Conservation (phyloP, 1,139 yeast species). For the Geotrichum candidum region DNA sequence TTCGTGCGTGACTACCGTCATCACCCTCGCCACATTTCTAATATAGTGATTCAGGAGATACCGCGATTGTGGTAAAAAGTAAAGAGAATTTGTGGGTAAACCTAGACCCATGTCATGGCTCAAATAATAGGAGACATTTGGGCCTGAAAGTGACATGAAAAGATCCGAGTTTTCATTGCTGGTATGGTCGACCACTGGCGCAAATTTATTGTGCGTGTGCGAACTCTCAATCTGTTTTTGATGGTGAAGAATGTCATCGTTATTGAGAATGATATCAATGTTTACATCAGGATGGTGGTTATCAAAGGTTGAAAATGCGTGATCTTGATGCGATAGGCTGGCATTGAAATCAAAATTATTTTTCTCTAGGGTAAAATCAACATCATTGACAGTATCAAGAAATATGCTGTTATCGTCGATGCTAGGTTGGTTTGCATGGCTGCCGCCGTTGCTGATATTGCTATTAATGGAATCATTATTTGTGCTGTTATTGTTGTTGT, state of each 20-base stretch:
- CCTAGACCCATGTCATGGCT: conserved; percentile 15
- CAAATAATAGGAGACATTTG: conserved; percentile 8
- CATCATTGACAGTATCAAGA: background rate
- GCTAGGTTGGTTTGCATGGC: conserved; percentile 33
- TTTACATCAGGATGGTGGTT: conserved; percentile 4
- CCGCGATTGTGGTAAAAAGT: conserved; percentile 41
- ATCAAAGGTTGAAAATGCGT: background rate
- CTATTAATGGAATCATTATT: conserved; percentile 3
- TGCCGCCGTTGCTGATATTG: conserved; percentile 36
- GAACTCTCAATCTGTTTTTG: background rate
- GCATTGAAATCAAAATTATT: background rate
- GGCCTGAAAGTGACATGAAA: conserved; percentile 8
- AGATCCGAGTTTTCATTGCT: conserved; percentile 12
- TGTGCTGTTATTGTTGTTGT: conserved; percentile 12
- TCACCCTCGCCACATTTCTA: conserved; percentile 75
- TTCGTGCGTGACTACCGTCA: conserved; percentile 79
- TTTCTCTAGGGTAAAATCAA: background rate
- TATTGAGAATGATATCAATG: conserved; percentile 50
- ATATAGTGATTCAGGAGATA: conserved; percentile 68
- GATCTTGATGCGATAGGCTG: background rate
- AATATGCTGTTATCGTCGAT: background rate
- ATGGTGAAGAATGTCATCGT: background rate
- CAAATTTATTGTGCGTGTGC: background rate
- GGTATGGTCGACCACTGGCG: background rate
- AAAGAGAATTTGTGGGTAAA: conserved; percentile 54